Evolutionary conservation across 1,284 basidiomycete genomes (phyloP).

Genomic region (Apiotrichum sp.): DNA sequence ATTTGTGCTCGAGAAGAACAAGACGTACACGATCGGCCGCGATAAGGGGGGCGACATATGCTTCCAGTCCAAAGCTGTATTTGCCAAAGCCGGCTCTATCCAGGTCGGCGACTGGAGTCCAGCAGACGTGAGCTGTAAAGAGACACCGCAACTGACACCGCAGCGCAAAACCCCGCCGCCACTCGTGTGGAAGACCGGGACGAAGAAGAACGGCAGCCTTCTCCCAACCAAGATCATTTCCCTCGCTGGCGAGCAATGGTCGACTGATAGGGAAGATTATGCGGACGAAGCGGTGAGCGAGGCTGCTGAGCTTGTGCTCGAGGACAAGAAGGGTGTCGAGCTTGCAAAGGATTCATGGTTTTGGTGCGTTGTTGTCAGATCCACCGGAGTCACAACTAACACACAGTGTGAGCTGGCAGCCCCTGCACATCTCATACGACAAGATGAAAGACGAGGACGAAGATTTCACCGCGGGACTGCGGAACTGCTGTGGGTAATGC

Average conservation of each 20-base stretch:
- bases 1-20: slow-evolving; percentile 33
- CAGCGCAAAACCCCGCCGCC: slow-evolving; percentile 19
- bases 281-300: slow-evolving; percentile 6
- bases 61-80: slow-evolving; percentile 21
- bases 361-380: slow-evolving; percentile 17
- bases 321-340: slow-evolving; percentile 16
- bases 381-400: background rate
- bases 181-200: slow-evolving; percentile 24
- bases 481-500: slow-evolving; percentile 23
- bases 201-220: slow-evolving; percentile 26
- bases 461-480: slow-evolving; percentile 12
- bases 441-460: slow-evolving; percentile 31
- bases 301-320: slow-evolving; percentile 15
- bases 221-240: slow-evolving; percentile 18
- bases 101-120: slow-evolving; percentile 35
- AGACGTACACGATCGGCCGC: slow-evolving; percentile 33
- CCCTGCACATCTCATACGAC: slow-evolving; percentile 20
- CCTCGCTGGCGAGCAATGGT: slow-evolving; percentile 11
- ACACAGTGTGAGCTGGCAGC: slow-evolving; percentile 11
- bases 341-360: slow-evolving; percentile 21
- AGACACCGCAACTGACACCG: background rate
- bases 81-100: slow-evolving; percentile 28
- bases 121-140: slow-evolving; percentile 21
- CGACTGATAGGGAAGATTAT: slow-evolving; percentile 25
- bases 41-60: slow-evolving; percentile 29